A percentile compares a stretch with the other conserved stretches of the same genome.
Evolutionary conservation across 805 yeast genomes (phyloP).

Genomic region (Candida awuae): DNA sequence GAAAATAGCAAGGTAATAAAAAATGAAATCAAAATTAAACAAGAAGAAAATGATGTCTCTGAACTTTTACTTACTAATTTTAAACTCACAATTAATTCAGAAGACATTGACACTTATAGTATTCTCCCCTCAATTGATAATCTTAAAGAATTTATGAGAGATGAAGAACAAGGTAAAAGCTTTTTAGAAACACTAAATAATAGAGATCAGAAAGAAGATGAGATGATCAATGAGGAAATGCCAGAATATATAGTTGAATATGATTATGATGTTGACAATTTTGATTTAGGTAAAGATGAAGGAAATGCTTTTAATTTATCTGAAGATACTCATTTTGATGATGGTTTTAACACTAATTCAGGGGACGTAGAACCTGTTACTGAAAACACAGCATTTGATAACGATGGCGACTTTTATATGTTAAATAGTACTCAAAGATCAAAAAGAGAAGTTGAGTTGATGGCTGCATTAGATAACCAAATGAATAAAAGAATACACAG

Average conservation of each 20-base stretch:
- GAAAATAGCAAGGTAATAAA: too few species aligned
- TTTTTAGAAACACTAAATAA: too few species aligned
- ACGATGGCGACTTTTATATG: neutral
- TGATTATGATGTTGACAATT: slow-evolving; percentile 11
- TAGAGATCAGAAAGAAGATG: slow-evolving; percentile 2
- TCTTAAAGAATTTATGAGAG: too few species aligned
- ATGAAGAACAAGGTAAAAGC: too few species aligned
- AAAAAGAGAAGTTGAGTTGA: neutral
- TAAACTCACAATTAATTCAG: too few species aligned
- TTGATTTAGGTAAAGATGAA: slow-evolving; percentile 1
- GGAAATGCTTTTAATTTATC: slow-evolving; percentile 2
- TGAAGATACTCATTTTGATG: neutral
- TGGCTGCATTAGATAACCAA: slow-evolving; percentile 5
- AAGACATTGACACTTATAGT: too few species aligned
- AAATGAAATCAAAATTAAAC: too few species aligned
- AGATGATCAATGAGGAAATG: neutral
- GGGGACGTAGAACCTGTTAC: neutral
- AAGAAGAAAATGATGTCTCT: too few species aligned
- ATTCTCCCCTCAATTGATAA: too few species aligned
- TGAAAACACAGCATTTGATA: neutral
- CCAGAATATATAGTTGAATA: slow-evolving; percentile 6
- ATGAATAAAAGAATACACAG: neutral
- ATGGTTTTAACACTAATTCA: slow-evolving; percentile 16
- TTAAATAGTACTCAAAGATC: neutral
- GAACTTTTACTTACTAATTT: too few species aligned